Percentiles rank a stretch among this genome's conserved stretches.
These are phyloP conservation scores for Fraxinus quadrangulata DNA, from an alignment of 257 asterid genomes.

Conservation along the genomic window DNA sequence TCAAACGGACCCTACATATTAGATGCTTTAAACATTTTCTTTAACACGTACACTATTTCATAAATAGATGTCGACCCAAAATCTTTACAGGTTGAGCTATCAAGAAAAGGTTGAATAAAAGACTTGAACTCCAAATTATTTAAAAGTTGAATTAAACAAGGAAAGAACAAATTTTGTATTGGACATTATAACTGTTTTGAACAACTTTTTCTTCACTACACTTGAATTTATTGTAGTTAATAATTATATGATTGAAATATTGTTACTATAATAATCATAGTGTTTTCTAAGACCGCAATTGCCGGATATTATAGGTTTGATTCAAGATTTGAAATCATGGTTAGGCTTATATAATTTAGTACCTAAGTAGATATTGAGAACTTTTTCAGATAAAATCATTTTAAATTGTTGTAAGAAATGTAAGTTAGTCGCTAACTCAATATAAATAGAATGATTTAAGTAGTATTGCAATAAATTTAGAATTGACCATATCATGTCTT, in stretches of 20 bases:
- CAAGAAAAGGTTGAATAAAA: no score
- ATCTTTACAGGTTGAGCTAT: no score
- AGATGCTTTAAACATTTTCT: no score
- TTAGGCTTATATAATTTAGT: not conserved
- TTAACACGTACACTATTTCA: no score
- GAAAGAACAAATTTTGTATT: not conserved
- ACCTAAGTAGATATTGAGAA: not conserved
- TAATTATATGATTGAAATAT: conserved; percentile 6
- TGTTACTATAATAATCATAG: not conserved
- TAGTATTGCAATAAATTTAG: no score
- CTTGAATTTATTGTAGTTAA: conserved; percentile 1
- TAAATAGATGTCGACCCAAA: no score
- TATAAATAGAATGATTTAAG: no score
- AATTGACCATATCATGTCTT: not conserved
- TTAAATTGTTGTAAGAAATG: not conserved
- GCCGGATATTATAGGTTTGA: not conserved
- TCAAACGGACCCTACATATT: no score
- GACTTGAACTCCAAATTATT: not conserved
- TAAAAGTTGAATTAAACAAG: not conserved
- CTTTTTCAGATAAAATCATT: not conserved
- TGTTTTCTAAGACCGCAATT: not conserved
- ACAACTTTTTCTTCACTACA: not conserved
- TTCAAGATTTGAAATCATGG: not conserved
- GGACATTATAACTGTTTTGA: not conserved
- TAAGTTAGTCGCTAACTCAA: not conserved